These are phyloP conservation scores for Serpula lacrymans DNA, from an alignment of 768 basidiomycete species.

Conservation along the genomic window DNA sequence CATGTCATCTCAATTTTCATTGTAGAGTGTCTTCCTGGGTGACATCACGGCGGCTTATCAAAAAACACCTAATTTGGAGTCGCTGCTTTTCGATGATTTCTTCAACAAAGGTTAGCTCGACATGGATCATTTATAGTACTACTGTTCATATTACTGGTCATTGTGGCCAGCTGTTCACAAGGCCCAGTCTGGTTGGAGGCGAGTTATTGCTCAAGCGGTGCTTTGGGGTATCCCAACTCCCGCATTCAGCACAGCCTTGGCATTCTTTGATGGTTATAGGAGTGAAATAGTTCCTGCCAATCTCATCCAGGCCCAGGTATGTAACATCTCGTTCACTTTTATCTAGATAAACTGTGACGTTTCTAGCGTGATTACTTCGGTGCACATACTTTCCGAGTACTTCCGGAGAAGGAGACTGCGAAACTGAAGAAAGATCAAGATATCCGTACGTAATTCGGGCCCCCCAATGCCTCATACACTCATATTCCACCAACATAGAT, in stretches of 20 bases:
- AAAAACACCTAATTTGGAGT: slow-evolving; percentile 83
- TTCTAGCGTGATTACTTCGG: slow-evolving; percentile 95
- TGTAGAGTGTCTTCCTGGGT: slow-evolving; percentile 84
- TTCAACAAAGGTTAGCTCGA: slow-evolving; percentile 79
- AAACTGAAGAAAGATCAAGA: slow-evolving; percentile 78
- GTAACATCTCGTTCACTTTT: slow-evolving; percentile 9
- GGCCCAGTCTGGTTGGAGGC: slow-evolving; percentile 98
- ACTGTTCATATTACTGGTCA: slow-evolving; percentile 6
- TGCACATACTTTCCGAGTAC: slow-evolving; percentile 95
- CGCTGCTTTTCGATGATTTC: slow-evolving; percentile 93
- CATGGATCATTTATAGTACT: neutral
- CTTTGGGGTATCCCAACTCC: slow-evolving; percentile 98
- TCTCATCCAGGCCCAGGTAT: slow-evolving; percentile 88
- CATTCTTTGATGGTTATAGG: slow-evolving; percentile 99
- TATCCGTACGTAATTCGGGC: slow-evolving; percentile 63
- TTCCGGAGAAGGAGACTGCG: slow-evolving; percentile 87
- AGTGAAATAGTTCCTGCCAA: slow-evolving; percentile 93
- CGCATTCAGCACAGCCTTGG: slow-evolving; percentile 95
- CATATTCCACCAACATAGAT: slow-evolving; percentile 44
- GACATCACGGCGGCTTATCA: slow-evolving; percentile 90
- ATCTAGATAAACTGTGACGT: slow-evolving; percentile 1
- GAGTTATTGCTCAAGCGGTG: slow-evolving; percentile 91
- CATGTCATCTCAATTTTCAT: slow-evolving; percentile 8
- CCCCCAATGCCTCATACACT: neutral
- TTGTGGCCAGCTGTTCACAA: slow-evolving; percentile 68